Evolutionary conservation across 2,329 filamentous ascomycete species (phyloP), one percentile per base, ranked within the genome.

Genomic region (Botrytis medusae): DNA sequence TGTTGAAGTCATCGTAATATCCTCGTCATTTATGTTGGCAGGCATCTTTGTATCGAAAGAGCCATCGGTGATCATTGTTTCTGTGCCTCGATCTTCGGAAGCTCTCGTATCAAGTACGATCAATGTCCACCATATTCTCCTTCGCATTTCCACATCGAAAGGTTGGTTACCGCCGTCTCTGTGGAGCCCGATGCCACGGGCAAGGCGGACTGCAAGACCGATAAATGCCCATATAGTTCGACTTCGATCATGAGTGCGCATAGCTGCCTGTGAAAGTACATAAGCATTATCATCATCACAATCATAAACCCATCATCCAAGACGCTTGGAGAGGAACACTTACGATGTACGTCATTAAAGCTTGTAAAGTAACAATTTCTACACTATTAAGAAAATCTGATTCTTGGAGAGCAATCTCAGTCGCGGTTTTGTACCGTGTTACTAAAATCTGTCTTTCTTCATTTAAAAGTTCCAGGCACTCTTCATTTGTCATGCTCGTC

Each of bases 311-410:
- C 25, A 44, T 42, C 22, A 7, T 14, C 14, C 22, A 48, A 29
- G 42, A 67, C n/a, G 22, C 22, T 20, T 37, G 25, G 14, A 62
- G 29, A 57, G 60, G n/a, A n/a, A 37, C 34, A 80, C 86, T 83
- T 61, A 90, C 87, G 37, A 92, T 80, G 78, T 91, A 92, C 51
- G 91, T 82, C 16, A 89, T 83, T 54, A 90, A 86, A 0, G 90
- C 88, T 80, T 92, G 90, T 25, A 92, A 81, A 16, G 91, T 85
- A 54, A 89, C 83, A 32, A 89, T 82, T 78, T 90, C 90, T 73
- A 90, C 87, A 12, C 88, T 90, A 72, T 86, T 88, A 2, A 92
- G 79, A 69, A 92, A 86, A 75, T 89, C 87, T 5, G 90, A 87
- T 62, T 92, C 60, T 10, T 48, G 59, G n/a, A 77, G 65, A n/a